phyloP scores from a whole-genome alignment of 1,139 yeast genomes.

The Yamadazyma diospyri region DNA sequence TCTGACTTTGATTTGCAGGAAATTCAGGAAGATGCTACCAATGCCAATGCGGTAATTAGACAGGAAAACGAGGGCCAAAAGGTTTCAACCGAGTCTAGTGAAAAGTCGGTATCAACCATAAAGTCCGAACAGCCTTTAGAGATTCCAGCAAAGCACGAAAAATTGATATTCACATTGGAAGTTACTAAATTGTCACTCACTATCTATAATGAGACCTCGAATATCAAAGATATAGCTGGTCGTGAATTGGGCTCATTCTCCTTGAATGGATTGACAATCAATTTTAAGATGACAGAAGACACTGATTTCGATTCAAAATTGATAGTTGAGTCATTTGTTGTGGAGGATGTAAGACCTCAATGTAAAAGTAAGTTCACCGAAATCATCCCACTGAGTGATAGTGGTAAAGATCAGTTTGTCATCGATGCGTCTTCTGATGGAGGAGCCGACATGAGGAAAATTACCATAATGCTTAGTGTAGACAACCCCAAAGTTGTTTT shows the following conservation, averaged over 20 bases:
- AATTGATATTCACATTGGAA: slow-evolving; percentile 50
- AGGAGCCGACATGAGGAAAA: slow-evolving; percentile 35
- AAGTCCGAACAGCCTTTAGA: not conserved
- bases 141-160: slow-evolving; percentile 20
- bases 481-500: slow-evolving; percentile 79
- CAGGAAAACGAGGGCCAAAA: slow-evolving; percentile 13
- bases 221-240: slow-evolving; percentile 30
- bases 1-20: slow-evolving; percentile 42
- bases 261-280: slow-evolving; percentile 54
- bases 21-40: slow-evolving; percentile 61
- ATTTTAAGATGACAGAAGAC: slow-evolving; percentile 49
- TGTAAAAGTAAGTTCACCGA: slow-evolving; percentile 71
- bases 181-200: slow-evolving; percentile 65
- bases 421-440: slow-evolving; percentile 49
- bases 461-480: slow-evolving; percentile 57
- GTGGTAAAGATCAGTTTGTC: slow-evolving; percentile 69
- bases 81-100: not conserved
- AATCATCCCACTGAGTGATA: slow-evolving; percentile 68
- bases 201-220: slow-evolving; percentile 56
- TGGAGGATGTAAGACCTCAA: slow-evolving; percentile 64
- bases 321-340: slow-evolving; percentile 69
- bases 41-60: slow-evolving; percentile 47
- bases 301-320: slow-evolving; percentile 59
- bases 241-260: slow-evolving; percentile 61
- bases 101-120: not conserved